phyloP scores from a whole-genome alignment of 169 alveolate species.

The Babesia caballi region DNA sequence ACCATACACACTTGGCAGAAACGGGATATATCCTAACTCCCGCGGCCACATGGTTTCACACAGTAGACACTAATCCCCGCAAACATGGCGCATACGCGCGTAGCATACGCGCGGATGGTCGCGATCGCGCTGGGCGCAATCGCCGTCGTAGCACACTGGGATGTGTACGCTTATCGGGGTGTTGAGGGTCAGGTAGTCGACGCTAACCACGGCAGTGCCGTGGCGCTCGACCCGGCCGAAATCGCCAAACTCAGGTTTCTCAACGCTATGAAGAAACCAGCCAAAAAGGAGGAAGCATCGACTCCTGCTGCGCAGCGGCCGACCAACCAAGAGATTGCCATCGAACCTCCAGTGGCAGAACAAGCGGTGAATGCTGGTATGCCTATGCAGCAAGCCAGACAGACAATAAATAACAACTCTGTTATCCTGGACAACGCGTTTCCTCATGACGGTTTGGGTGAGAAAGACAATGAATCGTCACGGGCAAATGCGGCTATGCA shows the following conservation, averaged over 20 bases:
- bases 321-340: too few relatives aligned
- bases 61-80: neutral
- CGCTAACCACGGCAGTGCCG: neutral
- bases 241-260: conserved; percentile 17
- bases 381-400: too few relatives aligned
- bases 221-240: neutral
- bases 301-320: neutral
- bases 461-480: too few relatives aligned
- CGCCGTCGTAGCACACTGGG: neutral
- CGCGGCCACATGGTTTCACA: neutral
- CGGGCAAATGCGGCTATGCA: too few relatives aligned
- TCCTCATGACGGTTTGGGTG: too few relatives aligned
- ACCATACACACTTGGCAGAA: neutral
- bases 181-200: neutral
- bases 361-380: too few relatives aligned
- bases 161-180: conserved; percentile 13
- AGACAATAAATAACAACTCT: too few relatives aligned
- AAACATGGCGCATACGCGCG: neutral
- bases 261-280: conserved; percentile 4
- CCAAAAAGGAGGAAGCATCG: neutral
- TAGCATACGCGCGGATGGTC: conserved; percentile 6
- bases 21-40: too few relatives aligned
- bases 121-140: conserved; percentile 18
- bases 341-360: too few relatives aligned
- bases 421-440: too few relatives aligned